phyloP scores from a whole-genome alignment of 371 early-diverging fungal genomes.

The Mortierella sp. region DNA sequence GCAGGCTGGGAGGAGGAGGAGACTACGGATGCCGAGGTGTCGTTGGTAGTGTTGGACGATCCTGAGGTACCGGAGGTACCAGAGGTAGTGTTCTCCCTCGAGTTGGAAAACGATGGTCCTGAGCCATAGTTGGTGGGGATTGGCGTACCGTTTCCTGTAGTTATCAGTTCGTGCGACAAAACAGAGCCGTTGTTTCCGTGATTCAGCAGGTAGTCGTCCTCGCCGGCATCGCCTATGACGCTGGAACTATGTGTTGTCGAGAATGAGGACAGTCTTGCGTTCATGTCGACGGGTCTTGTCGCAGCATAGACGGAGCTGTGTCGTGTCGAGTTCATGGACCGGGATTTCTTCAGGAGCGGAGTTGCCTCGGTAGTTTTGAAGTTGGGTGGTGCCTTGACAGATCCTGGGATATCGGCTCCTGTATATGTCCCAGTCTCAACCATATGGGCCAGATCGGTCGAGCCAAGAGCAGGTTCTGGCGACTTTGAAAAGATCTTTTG shows the following conservation, averaged over 20 bases:
- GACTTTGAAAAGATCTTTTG: constrained; percentile 48
- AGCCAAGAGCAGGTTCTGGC: constrained; percentile 18
- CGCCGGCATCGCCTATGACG: constrained; percentile 13
- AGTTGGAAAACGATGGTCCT: not conserved
- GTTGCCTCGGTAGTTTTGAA: constrained; percentile 43
- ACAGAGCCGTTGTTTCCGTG: constrained; percentile 10
- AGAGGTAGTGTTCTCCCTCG: not conserved
- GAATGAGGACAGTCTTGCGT: constrained; percentile 23
- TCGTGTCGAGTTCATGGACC: constrained; percentile 21
- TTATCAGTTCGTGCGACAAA: not conserved
- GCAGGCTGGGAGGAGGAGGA: not conserved
- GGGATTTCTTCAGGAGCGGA: constrained; percentile 27
- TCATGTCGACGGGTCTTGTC: constrained; percentile 19
- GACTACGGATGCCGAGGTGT: not conserved
- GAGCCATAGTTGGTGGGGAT: not conserved
- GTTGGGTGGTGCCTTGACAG: constrained; percentile 34
- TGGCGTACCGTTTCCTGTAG: not conserved
- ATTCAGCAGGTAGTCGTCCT: constrained; percentile 8
- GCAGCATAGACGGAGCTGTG: constrained; percentile 15
- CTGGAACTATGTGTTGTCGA: constrained; percentile 33
- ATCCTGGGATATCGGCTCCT: constrained; percentile 48
- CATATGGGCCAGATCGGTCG: not conserved
- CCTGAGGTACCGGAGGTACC: not conserved
- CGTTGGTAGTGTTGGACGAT: not conserved
- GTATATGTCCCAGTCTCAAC: constrained; percentile 27